Conservation (phyloP, 2,329 filamentous ascomycete species). For the Epichloe gansuensis region DNA sequence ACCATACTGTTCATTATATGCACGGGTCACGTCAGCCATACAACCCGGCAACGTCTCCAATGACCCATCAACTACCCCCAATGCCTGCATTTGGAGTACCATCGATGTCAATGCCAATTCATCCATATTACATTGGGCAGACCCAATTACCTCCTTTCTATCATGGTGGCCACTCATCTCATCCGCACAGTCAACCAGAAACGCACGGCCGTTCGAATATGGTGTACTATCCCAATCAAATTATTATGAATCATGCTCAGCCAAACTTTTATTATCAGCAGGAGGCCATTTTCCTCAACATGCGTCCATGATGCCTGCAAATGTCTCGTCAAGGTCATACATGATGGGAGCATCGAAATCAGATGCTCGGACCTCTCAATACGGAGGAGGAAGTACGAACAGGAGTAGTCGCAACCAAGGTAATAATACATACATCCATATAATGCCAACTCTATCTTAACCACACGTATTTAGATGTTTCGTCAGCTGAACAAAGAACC, state of each 20-base stretch:
- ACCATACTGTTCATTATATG: constrained; percentile 20
- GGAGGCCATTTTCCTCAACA: constrained; percentile 25
- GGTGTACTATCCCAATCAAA: constrained; percentile 31
- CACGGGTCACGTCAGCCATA: constrained; percentile 21
- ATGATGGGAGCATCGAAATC: constrained; percentile 12
- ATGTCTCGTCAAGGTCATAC: constrained; percentile 25
- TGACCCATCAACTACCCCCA: constrained; percentile 26
- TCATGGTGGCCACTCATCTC: constrained; percentile 24
- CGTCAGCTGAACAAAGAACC: constrained; percentile 9
- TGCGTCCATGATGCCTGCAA: constrained; percentile 18
- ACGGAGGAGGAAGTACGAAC: constrained; percentile 2
- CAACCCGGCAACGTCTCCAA: constrained; percentile 21
- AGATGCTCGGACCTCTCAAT: constrained; percentile 5
- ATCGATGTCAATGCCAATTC: constrained; percentile 25
- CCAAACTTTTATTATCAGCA: constrained; percentile 34
- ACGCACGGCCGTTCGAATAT: constrained; percentile 27
- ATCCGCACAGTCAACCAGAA: constrained; percentile 22
- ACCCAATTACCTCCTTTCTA: constrained; percentile 35
- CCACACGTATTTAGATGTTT: constrained; percentile 6
- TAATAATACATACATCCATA: constrained; percentile 5
- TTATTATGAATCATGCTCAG: constrained; percentile 31
- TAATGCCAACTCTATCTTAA: not conserved
- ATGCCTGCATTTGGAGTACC: constrained; percentile 30
- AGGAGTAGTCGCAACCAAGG: constrained; percentile 11
- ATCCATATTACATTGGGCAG: constrained; percentile 36